A percentile compares a stretch with the other conserved stretches of the same genome.
Evolutionary conservation across 2,329 filamentous ascomycete genomes (phyloP).

Genomic region (Talaromyces sp.): DNA sequence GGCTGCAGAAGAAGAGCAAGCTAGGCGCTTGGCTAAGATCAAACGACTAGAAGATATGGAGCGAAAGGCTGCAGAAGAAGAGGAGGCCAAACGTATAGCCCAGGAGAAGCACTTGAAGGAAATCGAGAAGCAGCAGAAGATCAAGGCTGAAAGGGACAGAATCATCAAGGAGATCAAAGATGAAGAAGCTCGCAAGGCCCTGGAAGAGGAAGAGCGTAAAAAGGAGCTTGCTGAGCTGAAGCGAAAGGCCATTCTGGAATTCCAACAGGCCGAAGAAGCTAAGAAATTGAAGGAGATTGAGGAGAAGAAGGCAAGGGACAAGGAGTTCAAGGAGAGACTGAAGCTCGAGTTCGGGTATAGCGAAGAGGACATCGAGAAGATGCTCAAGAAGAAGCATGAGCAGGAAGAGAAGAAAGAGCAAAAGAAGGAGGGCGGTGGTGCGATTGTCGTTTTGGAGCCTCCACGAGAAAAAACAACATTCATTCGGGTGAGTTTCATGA

Average conservation of each 20-base stretch:
- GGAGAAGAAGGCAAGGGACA: conserved; percentile 48
- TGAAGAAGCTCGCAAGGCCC: conserved; percentile 43
- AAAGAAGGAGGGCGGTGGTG: conserved; percentile 18
- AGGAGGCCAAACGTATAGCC: conserved; percentile 29
- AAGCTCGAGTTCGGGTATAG: conserved; percentile 36
- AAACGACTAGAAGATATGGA: conserved; percentile 23
- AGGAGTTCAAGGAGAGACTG: conserved; percentile 44
- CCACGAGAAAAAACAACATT: conserved; percentile 30
- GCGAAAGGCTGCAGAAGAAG: conserved; percentile 22
- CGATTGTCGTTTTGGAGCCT: conserved; percentile 16
- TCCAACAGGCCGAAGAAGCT: conserved; percentile 47
- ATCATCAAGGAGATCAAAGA: conserved; percentile 32
- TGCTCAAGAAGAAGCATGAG: conserved; percentile 37
- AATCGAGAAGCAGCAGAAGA: conserved; percentile 35
- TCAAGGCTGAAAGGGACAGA: conserved; percentile 42
- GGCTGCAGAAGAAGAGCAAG: conserved; percentile 17
- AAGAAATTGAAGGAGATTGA: conserved; percentile 45
- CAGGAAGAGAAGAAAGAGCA: conserved; percentile 27
- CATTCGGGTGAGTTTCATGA: conserved; percentile 37
- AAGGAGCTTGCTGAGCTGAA: conserved; percentile 41
- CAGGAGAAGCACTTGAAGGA: conserved; percentile 28
- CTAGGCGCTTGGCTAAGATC: conserved; percentile 16
- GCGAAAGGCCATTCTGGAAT: conserved; percentile 50
- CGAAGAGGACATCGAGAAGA: conserved; percentile 40
- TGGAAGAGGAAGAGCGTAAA: conserved; percentile 25